Evolutionary conservation across 768 basidiomycete genomes (phyloP), one percentile per base, ranked within the genome.

Genomic region (Lactarius sp.): DNA sequence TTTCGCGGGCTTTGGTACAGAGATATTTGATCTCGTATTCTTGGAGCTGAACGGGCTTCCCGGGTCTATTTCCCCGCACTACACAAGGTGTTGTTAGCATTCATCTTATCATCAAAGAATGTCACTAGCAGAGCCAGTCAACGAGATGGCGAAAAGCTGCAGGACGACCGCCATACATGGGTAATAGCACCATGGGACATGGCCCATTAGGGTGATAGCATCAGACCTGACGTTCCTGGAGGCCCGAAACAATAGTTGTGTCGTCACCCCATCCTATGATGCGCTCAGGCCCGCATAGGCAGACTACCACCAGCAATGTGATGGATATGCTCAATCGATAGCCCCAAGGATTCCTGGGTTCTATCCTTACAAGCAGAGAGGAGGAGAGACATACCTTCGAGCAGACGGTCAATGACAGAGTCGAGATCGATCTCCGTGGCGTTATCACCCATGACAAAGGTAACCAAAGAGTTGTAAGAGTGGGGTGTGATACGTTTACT

Each of bases 1-100:
- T 98, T 78, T 99, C 97, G 70, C 96, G 83, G 56, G 95, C 95
- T 81, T 93, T 97, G 73, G 94, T 97, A 81, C 96, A 99, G 68
- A 99, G 84, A 76, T 95, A 94, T 77, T 94, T 96, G 85, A 99
- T 98, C 81, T 99, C 96, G 80, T 95, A 97, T 77, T 99, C 96
- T 74, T 94, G 91, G 69, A 99, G 82, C 74, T 95, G 94, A 53
- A 99, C 96, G 50, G 95, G 94, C 78, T 98, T 98, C 70, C 96
- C 96, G 52, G 96, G 96, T 77, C 97, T 84, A 81, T 98, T 97
- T 65, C 96, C 96, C 74, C 96, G 91, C 69, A 99, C 96, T 97
- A 74, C 9, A 53, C 6, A 52, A 44, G 18, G 16, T 4, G 3
- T 6, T 41, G 50, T 64, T 8, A 66, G 63, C 33, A 52, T 50